Evolutionary conservation across 495 filamentous ascomycete species (phyloP).

Genomic region (Extremus antarcticus): DNA sequence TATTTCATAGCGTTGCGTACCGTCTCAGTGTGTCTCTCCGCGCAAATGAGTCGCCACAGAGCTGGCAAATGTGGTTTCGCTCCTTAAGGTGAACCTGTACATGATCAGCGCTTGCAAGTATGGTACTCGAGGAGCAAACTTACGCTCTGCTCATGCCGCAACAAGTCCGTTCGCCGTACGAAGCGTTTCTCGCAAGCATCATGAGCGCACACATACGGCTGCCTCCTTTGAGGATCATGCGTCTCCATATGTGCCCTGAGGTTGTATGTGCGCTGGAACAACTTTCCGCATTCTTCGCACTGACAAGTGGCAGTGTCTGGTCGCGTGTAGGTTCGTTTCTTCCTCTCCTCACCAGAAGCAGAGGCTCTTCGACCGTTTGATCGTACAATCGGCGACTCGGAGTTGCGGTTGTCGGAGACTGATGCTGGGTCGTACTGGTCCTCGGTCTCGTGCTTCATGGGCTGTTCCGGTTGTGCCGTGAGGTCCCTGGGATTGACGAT

Average conservation of each 20-base stretch:
- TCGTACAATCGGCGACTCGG: not conserved
- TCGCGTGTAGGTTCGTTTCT: conserved; percentile 8
- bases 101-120: no score
- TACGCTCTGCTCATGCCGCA: conserved; percentile 71
- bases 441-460: not conserved
- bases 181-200: conserved; percentile 62
- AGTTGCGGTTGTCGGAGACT: not conserved
- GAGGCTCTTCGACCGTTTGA: not conserved
- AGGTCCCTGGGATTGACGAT: not conserved
- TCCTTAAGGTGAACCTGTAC: not conserved
- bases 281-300: conserved; percentile 66
- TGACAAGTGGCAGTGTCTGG: conserved; percentile 61
- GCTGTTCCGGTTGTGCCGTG: not conserved
- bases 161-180: conserved; percentile 74
- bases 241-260: conserved; percentile 83
- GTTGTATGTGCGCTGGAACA: conserved; percentile 83
- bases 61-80: conserved; percentile 57
- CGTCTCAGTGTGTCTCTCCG: conserved; percentile 74
- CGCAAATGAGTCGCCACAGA: conserved; percentile 65
- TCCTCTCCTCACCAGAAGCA: not conserved
- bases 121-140: no score
- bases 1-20: conserved; percentile 31
- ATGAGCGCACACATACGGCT: conserved; percentile 55
- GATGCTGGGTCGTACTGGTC: not conserved
- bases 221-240: conserved; percentile 65